Evolutionary conservation across 441 rosid species (phyloP).

Genomic region (Isatis lusitanica): DNA sequence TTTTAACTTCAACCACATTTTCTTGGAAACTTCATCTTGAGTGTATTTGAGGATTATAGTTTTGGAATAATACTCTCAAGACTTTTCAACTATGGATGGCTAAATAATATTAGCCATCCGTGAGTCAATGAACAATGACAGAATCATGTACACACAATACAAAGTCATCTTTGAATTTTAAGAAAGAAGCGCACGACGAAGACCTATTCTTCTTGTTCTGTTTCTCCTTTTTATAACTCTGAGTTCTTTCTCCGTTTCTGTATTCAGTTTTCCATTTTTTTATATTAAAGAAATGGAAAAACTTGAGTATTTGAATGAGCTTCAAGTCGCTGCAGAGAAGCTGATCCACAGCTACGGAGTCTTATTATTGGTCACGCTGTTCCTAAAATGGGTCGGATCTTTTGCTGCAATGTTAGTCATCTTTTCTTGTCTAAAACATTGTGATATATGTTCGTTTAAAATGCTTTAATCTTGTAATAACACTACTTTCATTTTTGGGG

Average conservation of each 20-base stretch:
- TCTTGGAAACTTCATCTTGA: too few relatives aligned
- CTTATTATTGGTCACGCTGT: neutral
- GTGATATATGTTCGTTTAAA: neutral
- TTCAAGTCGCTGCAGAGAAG: neutral
- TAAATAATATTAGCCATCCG: neutral
- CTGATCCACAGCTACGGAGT: neutral
- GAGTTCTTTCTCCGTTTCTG: neutral
- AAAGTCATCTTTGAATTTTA: neutral
- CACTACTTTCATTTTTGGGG: neutral
- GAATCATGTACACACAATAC: neutral
- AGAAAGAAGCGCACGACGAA: neutral
- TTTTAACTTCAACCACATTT: too few relatives aligned
- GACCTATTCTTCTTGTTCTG: neutral
- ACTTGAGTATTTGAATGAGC: neutral
- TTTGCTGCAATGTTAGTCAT: neutral
- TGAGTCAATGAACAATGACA: neutral
- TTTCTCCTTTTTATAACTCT: neutral
- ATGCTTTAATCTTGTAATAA: neutral
- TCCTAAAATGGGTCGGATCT: constrained; percentile 7
- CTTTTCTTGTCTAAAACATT: neutral
- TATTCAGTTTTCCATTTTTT: neutral
- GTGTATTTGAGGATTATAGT: neutral
- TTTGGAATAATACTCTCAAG: neutral
- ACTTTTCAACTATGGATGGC: neutral
- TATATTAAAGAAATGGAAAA: neutral